Conservation (phyloP, 805 yeast genomes). For the Sugiyamaella smithiae region DNA sequence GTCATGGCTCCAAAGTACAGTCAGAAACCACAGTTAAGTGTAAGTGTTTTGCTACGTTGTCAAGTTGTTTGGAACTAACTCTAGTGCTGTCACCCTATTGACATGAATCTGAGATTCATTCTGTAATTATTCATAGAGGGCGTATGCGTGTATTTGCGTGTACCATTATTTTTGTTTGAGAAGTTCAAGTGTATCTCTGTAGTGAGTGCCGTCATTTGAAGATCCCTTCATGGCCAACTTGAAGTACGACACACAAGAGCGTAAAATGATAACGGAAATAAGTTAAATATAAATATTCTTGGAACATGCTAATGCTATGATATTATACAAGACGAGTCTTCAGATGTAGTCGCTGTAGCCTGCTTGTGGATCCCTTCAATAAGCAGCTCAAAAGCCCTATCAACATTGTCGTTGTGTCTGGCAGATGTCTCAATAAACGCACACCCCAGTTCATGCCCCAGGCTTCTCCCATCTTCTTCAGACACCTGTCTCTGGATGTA, state of each 20-base stretch:
- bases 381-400: slow-evolving; percentile 54
- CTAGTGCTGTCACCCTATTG: slow-evolving; percentile 17
- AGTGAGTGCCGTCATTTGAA: too few relatives aligned
- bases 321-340: slow-evolving; percentile 14
- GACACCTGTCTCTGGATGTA: slow-evolving; percentile 59
- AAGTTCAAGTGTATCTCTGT: too few relatives aligned
- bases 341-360: slow-evolving; percentile 7
- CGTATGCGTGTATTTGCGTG: too few relatives aligned
- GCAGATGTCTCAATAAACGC: slow-evolving; percentile 85
- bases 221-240: too few relatives aligned
- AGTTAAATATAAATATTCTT: too few relatives aligned
- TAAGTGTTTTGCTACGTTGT: slow-evolving; percentile 11
- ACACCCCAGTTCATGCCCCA: slow-evolving; percentile 65
- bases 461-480: slow-evolving; percentile 52
- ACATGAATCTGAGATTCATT: slow-evolving; percentile 41
- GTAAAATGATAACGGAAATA: too few relatives aligned
- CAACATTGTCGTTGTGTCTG: slow-evolving; percentile 70
- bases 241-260: too few relatives aligned
- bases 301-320: too few relatives aligned
- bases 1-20: slow-evolving; percentile 61
- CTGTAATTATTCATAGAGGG: too few relatives aligned
- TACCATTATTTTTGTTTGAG: too few relatives aligned
- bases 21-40: slow-evolving; percentile 79
- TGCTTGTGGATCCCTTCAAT: slow-evolving; percentile 56
- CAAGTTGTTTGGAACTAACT: too few relatives aligned